A percentile compares a stretch with the other conserved stretches of the same genome.
phyloP scores from a whole-genome alignment of 1,284 basidiomycete genomes.

The Athelia psychrophila region DNA sequence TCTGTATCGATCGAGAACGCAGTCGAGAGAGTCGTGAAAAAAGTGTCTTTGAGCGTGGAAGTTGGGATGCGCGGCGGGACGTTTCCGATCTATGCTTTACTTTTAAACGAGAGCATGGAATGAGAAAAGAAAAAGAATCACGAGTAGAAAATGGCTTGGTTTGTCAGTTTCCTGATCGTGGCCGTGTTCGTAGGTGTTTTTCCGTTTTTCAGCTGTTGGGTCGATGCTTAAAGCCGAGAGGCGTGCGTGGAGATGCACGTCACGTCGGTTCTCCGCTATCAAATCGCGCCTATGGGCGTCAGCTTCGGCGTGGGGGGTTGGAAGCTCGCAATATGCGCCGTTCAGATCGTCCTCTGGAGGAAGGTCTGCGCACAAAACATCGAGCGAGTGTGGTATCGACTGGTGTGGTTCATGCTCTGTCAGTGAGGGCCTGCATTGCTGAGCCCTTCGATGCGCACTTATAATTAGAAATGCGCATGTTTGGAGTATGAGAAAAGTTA shows the following conservation, averaged over 20 bases:
- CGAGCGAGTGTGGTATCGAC: conserved; percentile 18
- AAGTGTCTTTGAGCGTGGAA: conserved; percentile 31
- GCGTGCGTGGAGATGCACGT: no score
- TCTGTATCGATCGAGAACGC: conserved; percentile 11
- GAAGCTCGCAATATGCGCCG: conserved; percentile 1
- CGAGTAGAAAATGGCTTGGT: conserved; percentile 44
- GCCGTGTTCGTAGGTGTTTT: conserved; percentile 17
- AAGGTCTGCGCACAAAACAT: conserved; percentile 6
- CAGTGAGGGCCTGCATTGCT: conserved; percentile 33
- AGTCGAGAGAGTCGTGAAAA: conserved; percentile 19
- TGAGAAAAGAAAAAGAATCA: conserved; percentile 13
- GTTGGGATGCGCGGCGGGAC: conserved; percentile 28
- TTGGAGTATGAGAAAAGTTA: conserved; percentile 3
- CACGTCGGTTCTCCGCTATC: no score
- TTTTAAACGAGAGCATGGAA: conserved; percentile 2
- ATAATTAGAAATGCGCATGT: conserved; percentile 5
- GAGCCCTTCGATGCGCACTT: conserved; percentile 29
- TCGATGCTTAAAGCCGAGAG: conserved; percentile 41
- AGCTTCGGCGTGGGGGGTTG: conserved; percentile 1
- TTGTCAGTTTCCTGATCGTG: conserved; percentile 6
- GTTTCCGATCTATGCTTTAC: conserved; percentile 28
- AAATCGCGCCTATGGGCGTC: no score
- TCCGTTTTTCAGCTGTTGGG: conserved; percentile 31
- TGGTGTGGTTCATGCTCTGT: conserved; percentile 21
- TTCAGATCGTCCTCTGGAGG: conserved; percentile 7